Percentiles rank a stretch among this genome's conserved stretches.
Evolutionary conservation across 331 rosid species (phyloP).

Genomic region (Ulmus americana): DNA sequence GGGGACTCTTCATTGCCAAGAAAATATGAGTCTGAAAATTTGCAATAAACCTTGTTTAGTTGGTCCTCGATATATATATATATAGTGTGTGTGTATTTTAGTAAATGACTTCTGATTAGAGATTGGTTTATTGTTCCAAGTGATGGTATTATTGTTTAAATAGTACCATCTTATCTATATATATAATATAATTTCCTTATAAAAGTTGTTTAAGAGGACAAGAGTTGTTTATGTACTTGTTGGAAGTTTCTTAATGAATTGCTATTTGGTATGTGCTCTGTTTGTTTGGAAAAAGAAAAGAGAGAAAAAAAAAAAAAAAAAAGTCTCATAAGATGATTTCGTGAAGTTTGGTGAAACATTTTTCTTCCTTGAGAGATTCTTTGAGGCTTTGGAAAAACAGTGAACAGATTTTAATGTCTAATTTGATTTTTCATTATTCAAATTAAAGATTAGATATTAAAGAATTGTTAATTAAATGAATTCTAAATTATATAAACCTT

Average conservation of each 20-base stretch:
- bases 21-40: slow-evolving; percentile 26
- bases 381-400: too few relatives aligned
- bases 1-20: slow-evolving; percentile 83
- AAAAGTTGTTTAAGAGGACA: neutral
- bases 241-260: neutral
- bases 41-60: neutral
- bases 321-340: too few relatives aligned
- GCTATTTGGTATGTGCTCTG: neutral
- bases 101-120: neutral
- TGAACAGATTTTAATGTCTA: too few relatives aligned
- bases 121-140: too few relatives aligned
- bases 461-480: too few relatives aligned
- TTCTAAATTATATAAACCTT: too few relatives aligned
- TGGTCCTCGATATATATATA: neutral
- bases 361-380: too few relatives aligned
- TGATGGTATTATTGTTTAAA: neutral
- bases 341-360: too few relatives aligned
- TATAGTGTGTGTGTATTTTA: neutral
- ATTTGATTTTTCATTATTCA: too few relatives aligned
- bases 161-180: neutral
- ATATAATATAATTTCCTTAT: neutral
- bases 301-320: too few relatives aligned
- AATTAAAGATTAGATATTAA: too few relatives aligned
- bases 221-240: neutral
- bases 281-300: neutral